Conservation (phyloP, 106 monocot species). For the Cymbidium sinense region DNA sequence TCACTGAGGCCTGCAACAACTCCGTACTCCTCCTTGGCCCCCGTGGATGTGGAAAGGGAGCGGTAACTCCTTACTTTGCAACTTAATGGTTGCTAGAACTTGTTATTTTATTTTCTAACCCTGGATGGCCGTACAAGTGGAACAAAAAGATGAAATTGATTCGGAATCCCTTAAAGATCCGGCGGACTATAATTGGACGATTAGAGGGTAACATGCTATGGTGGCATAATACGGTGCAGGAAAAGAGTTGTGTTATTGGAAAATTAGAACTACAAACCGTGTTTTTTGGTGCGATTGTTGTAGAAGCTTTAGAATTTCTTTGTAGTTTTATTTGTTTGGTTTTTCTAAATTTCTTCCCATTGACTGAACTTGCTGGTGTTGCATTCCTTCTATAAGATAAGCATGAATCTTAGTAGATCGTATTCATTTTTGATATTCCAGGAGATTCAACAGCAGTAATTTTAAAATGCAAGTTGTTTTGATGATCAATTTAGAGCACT, state of each 20-base stretch:
- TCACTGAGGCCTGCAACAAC: constrained; percentile 78
- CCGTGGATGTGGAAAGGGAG: constrained; percentile 71
- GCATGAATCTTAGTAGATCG: not conserved
- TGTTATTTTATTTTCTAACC: not conserved
- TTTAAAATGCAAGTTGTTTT: not conserved
- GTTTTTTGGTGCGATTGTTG: not conserved
- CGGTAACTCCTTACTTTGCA: constrained; percentile 24
- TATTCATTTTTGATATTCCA: not conserved
- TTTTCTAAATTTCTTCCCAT: not conserved
- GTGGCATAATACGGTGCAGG: not conserved
- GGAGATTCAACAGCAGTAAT: not conserved
- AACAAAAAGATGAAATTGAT: not conserved
- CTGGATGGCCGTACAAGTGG: not conserved
- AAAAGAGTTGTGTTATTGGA: not conserved
- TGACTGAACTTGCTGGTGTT: not conserved
- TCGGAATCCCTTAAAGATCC: not conserved
- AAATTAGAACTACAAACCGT: not conserved
- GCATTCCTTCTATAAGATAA: not conserved
- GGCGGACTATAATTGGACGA: not conserved
- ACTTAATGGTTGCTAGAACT: not conserved
- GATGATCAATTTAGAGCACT: not conserved
- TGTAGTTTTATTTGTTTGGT: not conserved
- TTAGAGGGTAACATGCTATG: not conserved
- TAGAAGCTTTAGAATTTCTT: not conserved
- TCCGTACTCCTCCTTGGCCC: constrained; percentile 86